A percentile compares a stretch with the other conserved stretches of the same genome.
phyloP scores from a whole-genome alignment of 176 grass and related monocot species.

The Carex littledalei region DNA sequence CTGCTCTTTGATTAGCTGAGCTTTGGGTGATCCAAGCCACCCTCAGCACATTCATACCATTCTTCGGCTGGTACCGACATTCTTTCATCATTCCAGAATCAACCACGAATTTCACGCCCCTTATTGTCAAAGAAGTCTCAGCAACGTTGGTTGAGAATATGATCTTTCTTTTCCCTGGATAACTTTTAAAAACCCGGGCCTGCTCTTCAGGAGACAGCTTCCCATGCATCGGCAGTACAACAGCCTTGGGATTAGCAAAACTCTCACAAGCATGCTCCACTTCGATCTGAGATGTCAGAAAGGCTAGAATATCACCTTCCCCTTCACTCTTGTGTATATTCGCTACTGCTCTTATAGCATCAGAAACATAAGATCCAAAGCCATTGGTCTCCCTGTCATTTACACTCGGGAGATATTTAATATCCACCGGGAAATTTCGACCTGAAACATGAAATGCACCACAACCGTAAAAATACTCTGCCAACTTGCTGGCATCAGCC shows the following conservation, averaged over 20 bases:
- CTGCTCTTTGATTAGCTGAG: slow-evolving; percentile 84
- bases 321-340: slow-evolving; percentile 70
- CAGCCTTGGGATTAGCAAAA: slow-evolving; percentile 47
- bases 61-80: slow-evolving; percentile 61
- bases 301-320: slow-evolving; percentile 82
- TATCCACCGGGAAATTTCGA: slow-evolving; percentile 80
- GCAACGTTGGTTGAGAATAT: slow-evolving; percentile 94
- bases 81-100: slow-evolving; percentile 92
- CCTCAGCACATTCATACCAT: slow-evolving; percentile 75
- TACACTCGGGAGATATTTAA: slow-evolving; percentile 68
- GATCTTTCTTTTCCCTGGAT: slow-evolving; percentile 75
- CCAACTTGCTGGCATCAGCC: slow-evolving; percentile 66
- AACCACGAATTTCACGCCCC: slow-evolving; percentile 77
- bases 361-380: slow-evolving; percentile 63
- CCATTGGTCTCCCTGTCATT: slow-evolving; percentile 30
- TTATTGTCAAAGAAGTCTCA: slow-evolving; percentile 87
- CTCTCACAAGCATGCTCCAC: slow-evolving; percentile 89
- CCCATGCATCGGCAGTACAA: slow-evolving; percentile 84
- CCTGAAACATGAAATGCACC: slow-evolving; percentile 57
- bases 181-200: slow-evolving; percentile 67
- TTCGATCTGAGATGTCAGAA: slow-evolving; percentile 89
- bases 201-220: slow-evolving; percentile 80
- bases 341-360: slow-evolving; percentile 65
- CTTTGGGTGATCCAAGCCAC: slow-evolving; percentile 77
- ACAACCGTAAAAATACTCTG: slow-evolving; percentile 79